phyloP scores from a whole-genome alignment of 2,329 filamentous ascomycete species.

The Gaeumannomyces sp. region DNA sequence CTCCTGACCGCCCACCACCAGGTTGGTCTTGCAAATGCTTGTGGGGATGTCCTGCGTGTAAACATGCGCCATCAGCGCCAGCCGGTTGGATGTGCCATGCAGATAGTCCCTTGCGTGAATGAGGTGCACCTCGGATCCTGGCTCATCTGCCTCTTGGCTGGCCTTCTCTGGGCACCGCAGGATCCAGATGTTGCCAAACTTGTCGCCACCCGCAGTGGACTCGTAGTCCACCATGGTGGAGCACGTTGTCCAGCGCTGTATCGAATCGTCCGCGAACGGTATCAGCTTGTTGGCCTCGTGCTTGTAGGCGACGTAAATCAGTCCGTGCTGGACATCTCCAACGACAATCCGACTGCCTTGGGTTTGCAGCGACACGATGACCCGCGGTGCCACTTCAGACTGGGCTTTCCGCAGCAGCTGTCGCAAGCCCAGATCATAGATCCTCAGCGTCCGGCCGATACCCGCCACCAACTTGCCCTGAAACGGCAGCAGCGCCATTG shows the following conservation, averaged over 20 bases:
- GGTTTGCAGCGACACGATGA: slow-evolving; percentile 84
- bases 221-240: slow-evolving; percentile 97
- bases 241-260: slow-evolving; percentile 85
- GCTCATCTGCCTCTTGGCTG: slow-evolving; percentile 86
- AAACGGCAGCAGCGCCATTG: slow-evolving; percentile 85
- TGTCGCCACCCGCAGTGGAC: slow-evolving; percentile 88
- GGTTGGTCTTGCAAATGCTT: slow-evolving; percentile 78
- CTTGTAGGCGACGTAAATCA: slow-evolving; percentile 93
- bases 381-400: slow-evolving; percentile 67
- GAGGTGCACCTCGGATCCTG: slow-evolving; percentile 85
- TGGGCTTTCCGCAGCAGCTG: slow-evolving; percentile 90
- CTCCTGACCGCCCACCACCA: slow-evolving; percentile 88
- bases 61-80: slow-evolving; percentile 81
- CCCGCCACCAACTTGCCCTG: slow-evolving; percentile 86
- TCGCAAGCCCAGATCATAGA: slow-evolving; percentile 91
- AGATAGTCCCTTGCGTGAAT: slow-evolving; percentile 85
- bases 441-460: slow-evolving; percentile 71
- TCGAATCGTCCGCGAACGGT: slow-evolving; percentile 84
- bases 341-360: slow-evolving; percentile 89
- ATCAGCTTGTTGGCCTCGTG: slow-evolving; percentile 85
- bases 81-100: slow-evolving; percentile 77
- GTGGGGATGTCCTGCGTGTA: slow-evolving; percentile 91
- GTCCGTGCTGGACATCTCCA: slow-evolving; percentile 85
- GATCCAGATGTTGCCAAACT: slow-evolving; percentile 95
- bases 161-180: slow-evolving; percentile 80